Evolutionary conservation across 148 eudicot genomes (phyloP).

Genomic region (Rhododendron griersonianum): DNA sequence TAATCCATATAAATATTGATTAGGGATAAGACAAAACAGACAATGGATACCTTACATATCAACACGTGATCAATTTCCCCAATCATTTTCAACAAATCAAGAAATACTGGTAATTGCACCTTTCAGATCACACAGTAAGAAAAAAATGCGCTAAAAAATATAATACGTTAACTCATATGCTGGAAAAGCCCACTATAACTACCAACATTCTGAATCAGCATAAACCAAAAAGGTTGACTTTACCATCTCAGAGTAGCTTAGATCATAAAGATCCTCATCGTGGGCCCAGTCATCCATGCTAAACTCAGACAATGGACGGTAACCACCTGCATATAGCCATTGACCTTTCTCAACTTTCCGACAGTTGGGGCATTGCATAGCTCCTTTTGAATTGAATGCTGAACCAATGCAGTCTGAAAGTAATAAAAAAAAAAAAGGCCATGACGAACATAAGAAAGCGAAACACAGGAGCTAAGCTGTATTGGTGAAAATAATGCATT

Average conservation of each 20-base stretch:
- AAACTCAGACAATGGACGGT: slow-evolving; percentile 62
- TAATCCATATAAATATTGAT: background rate
- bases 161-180: background rate
- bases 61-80: background rate
- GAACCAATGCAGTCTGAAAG: slow-evolving; percentile 97
- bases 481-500: background rate
- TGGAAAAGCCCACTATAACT: background rate
- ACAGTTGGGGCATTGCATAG: slow-evolving; percentile 98
- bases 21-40: background rate
- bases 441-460: background rate
- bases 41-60: background rate
- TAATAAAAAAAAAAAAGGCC: background rate
- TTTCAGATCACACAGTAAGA: background rate
- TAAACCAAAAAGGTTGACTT: background rate
- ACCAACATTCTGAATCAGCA: background rate
- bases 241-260: slow-evolving; percentile 89
- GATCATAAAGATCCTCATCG: slow-evolving; percentile 89
- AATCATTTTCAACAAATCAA: background rate
- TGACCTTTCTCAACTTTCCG: slow-evolving; percentile 97
- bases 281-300: slow-evolving; percentile 78
- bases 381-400: slow-evolving; percentile 89
- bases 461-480: background rate
- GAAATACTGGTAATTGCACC: background rate
- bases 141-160: background rate
- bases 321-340: slow-evolving; percentile 81